Percentiles rank a stretch among this genome's conserved stretches.
Evolutionary conservation across 2,329 filamentous ascomycete species (phyloP).

Genomic region (Stagonosporopsis vannaccii): DNA sequence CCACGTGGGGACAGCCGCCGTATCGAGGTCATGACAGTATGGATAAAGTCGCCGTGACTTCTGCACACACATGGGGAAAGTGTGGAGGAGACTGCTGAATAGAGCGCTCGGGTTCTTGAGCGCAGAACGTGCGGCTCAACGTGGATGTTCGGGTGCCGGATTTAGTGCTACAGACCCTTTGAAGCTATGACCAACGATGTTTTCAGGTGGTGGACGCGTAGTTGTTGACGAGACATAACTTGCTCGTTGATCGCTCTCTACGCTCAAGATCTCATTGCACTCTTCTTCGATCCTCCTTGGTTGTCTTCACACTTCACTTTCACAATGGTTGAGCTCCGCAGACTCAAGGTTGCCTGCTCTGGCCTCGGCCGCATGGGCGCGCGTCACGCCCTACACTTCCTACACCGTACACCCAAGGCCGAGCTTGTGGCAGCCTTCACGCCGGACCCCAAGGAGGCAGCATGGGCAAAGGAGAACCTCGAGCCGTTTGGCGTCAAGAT

Average conservation of each 20-base stretch:
- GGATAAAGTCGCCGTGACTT: slow-evolving; percentile 2
- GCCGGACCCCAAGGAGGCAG: slow-evolving; percentile 51
- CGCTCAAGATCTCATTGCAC: slow-evolving; percentile 2
- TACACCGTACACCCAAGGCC: slow-evolving; percentile 55
- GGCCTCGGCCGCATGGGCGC: slow-evolving; percentile 61
- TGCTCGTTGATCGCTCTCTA: background rate
- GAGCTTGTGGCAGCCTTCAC: slow-evolving; percentile 59
- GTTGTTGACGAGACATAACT: slow-evolving; percentile 3
- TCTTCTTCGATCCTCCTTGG: background rate
- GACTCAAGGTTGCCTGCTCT: slow-evolving; percentile 55
- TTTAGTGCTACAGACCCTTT: slow-evolving; percentile 6
- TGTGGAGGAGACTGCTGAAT: slow-evolving; percentile 6
- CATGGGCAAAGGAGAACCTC: slow-evolving; percentile 60
- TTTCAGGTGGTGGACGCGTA: slow-evolving; percentile 5
- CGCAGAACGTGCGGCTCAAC: background rate
- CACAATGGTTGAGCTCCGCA: slow-evolving; percentile 47
- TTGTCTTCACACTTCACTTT: background rate
- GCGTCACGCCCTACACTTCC: slow-evolving; percentile 57
- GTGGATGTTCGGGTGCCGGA: background rate
- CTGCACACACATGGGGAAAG: background rate
- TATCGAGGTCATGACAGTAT: background rate
- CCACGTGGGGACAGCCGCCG: background rate
- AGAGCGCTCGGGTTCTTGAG: slow-evolving; percentile 5
- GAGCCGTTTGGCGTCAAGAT: slow-evolving; percentile 60
- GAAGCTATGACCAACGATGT: slow-evolving; percentile 31